Percentiles rank a stretch among this genome's conserved stretches.
Conservation (phyloP, 1,284 basidiomycete genomes). For the Coniferiporia sulphurascens region DNA sequence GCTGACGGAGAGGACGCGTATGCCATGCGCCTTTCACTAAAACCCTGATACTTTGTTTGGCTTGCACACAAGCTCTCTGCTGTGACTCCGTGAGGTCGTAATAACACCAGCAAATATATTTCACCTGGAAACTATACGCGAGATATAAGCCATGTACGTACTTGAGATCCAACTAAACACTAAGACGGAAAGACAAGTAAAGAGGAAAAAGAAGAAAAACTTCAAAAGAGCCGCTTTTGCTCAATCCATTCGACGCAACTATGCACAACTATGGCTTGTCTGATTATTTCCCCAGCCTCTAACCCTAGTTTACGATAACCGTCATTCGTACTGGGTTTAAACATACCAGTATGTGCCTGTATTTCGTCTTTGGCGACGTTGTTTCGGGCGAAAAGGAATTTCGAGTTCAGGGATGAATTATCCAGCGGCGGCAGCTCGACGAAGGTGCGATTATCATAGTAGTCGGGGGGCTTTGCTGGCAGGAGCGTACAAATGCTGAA, state of each 20-base stretch:
- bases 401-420: slow-evolving; percentile 42
- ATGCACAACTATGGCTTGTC: slow-evolving; percentile 41
- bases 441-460: slow-evolving; percentile 63
- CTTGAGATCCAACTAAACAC: neutral
- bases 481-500: slow-evolving; percentile 73
- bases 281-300: slow-evolving; percentile 52
- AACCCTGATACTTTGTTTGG: slow-evolving; percentile 21
- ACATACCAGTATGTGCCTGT: slow-evolving; percentile 90
- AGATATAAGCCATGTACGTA: neutral
- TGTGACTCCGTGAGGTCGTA: neutral
- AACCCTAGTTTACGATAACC: slow-evolving; percentile 87
- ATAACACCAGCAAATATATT: no score
- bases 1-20: slow-evolving; percentile 93
- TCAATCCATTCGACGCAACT: no score
- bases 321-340: slow-evolving; percentile 77
- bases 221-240: no score
- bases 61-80: neutral
- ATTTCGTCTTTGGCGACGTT: slow-evolving; percentile 73
- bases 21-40: slow-evolving; percentile 73
- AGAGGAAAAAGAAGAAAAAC: no score
- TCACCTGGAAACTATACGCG: neutral
- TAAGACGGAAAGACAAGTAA: no score
- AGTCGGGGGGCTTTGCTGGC: slow-evolving; percentile 53
- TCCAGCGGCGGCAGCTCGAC: slow-evolving; percentile 58
- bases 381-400: slow-evolving; percentile 65